Conservation (phyloP, 768 basidiomycete species). For the Russula foetens region DNA sequence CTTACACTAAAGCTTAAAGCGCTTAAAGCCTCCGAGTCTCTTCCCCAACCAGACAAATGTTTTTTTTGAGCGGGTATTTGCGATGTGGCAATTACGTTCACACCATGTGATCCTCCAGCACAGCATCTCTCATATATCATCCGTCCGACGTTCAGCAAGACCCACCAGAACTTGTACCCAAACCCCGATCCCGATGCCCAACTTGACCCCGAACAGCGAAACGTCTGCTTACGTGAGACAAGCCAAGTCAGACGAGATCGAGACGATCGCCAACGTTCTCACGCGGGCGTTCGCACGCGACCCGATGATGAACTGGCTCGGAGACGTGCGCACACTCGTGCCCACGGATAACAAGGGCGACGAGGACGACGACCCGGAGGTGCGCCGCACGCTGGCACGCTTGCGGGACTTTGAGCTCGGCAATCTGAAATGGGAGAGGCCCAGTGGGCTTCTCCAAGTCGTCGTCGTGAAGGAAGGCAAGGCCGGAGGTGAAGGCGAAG, state of each 20-base stretch:
- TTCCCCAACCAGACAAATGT: too few relatives aligned
- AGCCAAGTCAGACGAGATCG: slow-evolving; percentile 9
- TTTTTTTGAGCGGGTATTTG: too few relatives aligned
- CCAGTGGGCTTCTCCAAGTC: slow-evolving; percentile 12
- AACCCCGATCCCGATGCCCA: too few relatives aligned
- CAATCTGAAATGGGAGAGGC: slow-evolving; percentile 8
- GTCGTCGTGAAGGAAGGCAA: background rate
- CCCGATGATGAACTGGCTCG: slow-evolving; percentile 22
- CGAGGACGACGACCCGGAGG: background rate
- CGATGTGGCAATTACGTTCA: too few relatives aligned
- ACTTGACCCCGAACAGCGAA: too few relatives aligned
- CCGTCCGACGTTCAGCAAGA: too few relatives aligned
- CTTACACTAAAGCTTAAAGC: background rate
- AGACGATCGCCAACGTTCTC: slow-evolving; percentile 6
- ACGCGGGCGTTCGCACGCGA: slow-evolving; percentile 20
- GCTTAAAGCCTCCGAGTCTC: too few relatives aligned
- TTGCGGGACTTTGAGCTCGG: slow-evolving; percentile 18
- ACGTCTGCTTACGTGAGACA: background rate
- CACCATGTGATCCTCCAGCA: too few relatives aligned
- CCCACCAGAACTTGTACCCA: too few relatives aligned
- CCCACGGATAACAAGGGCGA: background rate
- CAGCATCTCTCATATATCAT: too few relatives aligned
- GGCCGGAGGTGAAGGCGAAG: background rate
- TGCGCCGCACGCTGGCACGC: background rate
- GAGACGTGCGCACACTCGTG: slow-evolving; percentile 3